Base-by-base conservation (phyloP, 2,329 filamentous ascomycete species). In the Colletotrichum truncatum region DNA sequence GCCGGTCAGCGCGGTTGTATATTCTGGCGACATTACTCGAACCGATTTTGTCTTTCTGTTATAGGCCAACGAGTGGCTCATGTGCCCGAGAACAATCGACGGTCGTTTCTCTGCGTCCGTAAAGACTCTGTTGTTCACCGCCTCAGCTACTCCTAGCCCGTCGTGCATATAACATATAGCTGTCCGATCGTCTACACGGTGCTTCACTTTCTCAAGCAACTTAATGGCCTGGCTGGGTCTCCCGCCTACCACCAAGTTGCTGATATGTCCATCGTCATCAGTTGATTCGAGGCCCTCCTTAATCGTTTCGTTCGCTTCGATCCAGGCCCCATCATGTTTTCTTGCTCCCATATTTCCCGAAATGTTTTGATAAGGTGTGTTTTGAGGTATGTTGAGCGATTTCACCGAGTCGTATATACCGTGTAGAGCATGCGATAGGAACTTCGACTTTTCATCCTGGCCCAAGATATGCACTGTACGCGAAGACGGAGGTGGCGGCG, bases 81-180 rank as follows among this genome's bases (percentile, higher is more conserved):
- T 81, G 62, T 88, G 83, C 8, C 92, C 93, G 26, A 94, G 75
- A 64, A 98, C 83, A 71, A 97, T 97, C 59, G 87, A 88, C 2
- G 96, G 96, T 25, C 92, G 85, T 1, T 80, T 82, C 1, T 78
- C 75, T 0, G 86, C 82, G 66, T 94, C 86, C 0, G 87, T 84
- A 70, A 97, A 98, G 26, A 97, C 76, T 10, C 85, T 77, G 32
- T 84, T 78, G 71, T 93, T 93, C 39, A 98, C 84, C 51, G 89
- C 85, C 51, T 98, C 94, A n/a, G 93, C 83, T 2, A 93, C 81
- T 1, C 96, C 95, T 77, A 98, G 87, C 1, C 94, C 93, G 67
- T 95, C 92, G 61, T 93, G 91, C 60, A 97, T 76, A 59, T 97
- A 86, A 64, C 92, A 88, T 7, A 97, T 85, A 0, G 93, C 92